These are phyloP conservation scores for Aaosphaeria arxii DNA, from an alignment of 2,329 filamentous ascomycete species.

Conservation along the genomic window DNA sequence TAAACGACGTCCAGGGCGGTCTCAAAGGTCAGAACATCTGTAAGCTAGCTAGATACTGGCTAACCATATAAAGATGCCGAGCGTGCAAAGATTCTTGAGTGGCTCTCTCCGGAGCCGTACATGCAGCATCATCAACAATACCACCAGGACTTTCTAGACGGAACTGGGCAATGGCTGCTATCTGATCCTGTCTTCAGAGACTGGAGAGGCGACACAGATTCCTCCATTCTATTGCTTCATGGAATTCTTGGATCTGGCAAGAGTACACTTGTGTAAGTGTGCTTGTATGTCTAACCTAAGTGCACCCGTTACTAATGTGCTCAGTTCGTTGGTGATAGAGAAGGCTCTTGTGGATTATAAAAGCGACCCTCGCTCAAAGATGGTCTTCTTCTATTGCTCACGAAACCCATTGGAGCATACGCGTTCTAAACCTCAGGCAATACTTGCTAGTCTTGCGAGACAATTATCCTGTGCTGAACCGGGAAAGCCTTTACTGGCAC, in stretches of 20 bases:
- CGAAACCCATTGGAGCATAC: constrained; percentile 12
- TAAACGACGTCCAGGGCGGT: constrained; percentile 8
- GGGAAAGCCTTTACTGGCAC: constrained; percentile 7
- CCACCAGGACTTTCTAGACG: neutral
- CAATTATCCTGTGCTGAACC: constrained; percentile 9
- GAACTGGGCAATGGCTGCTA: neutral
- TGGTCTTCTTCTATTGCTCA: constrained; percentile 6
- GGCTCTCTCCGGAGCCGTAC: neutral
- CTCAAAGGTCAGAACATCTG: constrained; percentile 8
- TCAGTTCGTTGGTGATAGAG: neutral
- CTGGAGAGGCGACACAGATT: constrained; percentile 27
- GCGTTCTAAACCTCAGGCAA: constrained; percentile 11
- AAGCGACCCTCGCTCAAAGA: constrained; percentile 2
- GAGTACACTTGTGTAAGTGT: constrained; percentile 28
- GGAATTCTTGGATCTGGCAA: constrained; percentile 33
- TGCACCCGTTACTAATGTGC: too few species aligned
- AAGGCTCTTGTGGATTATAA: neutral
- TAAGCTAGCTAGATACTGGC: neutral
- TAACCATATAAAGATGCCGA: neutral
- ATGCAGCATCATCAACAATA: neutral
- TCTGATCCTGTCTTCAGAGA: neutral
- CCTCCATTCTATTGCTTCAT: constrained; percentile 34
- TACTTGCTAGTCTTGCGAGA: constrained; percentile 16
- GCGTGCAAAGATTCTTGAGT: neutral
- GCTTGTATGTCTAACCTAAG: constrained; percentile 13